Base-by-base conservation (phyloP, 768 basidiomycete genomes). In the Mycena leptocephala region DNA sequence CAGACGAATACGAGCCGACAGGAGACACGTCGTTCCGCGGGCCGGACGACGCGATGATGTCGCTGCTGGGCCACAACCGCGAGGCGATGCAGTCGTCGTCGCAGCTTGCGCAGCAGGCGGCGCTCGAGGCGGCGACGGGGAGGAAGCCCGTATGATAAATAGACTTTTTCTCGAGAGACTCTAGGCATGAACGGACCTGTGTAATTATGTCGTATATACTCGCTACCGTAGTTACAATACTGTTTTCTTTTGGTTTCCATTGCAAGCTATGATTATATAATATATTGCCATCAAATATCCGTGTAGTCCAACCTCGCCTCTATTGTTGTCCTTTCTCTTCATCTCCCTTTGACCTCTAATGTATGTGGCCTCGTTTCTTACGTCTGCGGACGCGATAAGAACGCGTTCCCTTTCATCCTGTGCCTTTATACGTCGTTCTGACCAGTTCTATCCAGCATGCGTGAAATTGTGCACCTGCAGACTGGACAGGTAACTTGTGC, bases 401-500 rank as follows among this genome's bases (percentile, higher is more conserved):
- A 53, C 66, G 73, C 66, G 62, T 58, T 64, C 53, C 53, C 30
- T 72, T 46, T n/a, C 24, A 2, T 18, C 28, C 22, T 30, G 65
- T 35, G 48, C 51, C 33, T 9, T 18, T 41, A 8, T 14, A 41
- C 61, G 13, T 58, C 20, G 30, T 28, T 33, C 67, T 67, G 55
- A 70, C 43, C 48, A 20, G 43, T 84, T 86, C 64, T 85, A 82
- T 82, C 78, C 80, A 96, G 95, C 91, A 97, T 97, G 96, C 96
- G 97, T 91, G 98, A 99, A 94, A 99, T 99, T 88, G 97, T 99
- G 85, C 98, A 99, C 89, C 93, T 99, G 83, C 98, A 99, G 87
- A 99, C 98, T 80, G 98, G 98, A 89, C 98, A 98, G 93, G 96
- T 96, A 82, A 18, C 22, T 46, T 81, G 89, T 22, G 41, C 65